Conservation (phyloP, 2,329 filamentous ascomycete genomes). For the Acarospora socialis region DNA sequence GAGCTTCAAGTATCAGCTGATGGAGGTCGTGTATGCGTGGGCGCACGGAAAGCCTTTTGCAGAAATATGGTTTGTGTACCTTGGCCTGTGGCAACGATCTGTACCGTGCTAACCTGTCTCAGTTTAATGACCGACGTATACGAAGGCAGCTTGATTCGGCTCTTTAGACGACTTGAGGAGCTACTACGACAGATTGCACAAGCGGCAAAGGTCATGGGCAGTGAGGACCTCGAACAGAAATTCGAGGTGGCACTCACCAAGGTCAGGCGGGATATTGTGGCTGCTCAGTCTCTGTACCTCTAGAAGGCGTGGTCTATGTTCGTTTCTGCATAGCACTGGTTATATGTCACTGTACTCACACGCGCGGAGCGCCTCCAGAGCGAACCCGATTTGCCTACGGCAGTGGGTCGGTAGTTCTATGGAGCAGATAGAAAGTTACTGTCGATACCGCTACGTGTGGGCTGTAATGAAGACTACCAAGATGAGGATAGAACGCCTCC, state of each 20-base stretch:
- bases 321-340: neutral
- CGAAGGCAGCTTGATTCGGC: conserved; percentile 87
- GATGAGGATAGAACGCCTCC: too few species aligned
- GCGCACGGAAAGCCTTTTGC: conserved; percentile 79
- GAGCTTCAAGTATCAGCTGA: conserved; percentile 83
- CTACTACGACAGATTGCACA: conserved; percentile 88
- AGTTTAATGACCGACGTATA: conserved; percentile 99
- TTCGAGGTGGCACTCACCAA: conserved; percentile 77
- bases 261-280: conserved; percentile 86
- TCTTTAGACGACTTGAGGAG: conserved; percentile 92
- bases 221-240: conserved; percentile 79
- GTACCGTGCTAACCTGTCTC: conserved; percentile 15
- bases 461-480: too few species aligned
- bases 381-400: too few species aligned
- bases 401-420: too few species aligned
- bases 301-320: conserved; percentile 29
- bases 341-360: neutral
- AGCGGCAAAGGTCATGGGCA: conserved; percentile 95
- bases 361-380: neutral
- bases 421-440: too few species aligned
- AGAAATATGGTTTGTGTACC: conserved; percentile 63
- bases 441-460: too few species aligned
- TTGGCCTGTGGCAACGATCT: neutral
- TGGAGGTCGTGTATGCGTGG: conserved; percentile 94
- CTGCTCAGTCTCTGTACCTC: conserved; percentile 84